Evolutionary conservation across 2,329 filamentous ascomycete genomes (phyloP).

Genomic region (Colletotrichum horii): DNA sequence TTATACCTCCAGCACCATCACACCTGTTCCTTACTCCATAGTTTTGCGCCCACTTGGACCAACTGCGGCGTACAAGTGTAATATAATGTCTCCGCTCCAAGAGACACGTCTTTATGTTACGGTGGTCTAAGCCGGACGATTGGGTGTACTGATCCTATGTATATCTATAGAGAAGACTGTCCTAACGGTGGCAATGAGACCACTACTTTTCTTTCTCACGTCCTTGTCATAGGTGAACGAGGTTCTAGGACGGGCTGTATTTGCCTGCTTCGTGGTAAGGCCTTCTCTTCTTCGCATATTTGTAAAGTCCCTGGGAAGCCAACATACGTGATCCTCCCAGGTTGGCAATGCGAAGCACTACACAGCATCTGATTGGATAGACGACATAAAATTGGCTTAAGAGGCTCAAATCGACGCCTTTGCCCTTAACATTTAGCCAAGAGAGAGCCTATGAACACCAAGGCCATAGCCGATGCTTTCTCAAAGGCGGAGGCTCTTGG

Average conservation of each 20-base stretch:
- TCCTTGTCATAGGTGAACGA: background rate
- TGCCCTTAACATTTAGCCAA: background rate
- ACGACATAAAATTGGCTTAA: background rate
- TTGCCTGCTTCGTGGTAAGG: background rate
- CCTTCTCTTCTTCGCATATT: background rate
- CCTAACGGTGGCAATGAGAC: background rate
- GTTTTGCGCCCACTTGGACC: too few species aligned
- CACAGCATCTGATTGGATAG: background rate
- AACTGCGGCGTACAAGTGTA: too few species aligned
- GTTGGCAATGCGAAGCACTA: conserved; percentile 1
- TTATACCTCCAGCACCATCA: too few species aligned
- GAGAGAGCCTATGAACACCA: conserved; percentile 13
- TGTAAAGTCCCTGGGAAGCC: too few species aligned
- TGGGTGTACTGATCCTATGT: too few species aligned
- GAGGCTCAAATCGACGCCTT: conserved; percentile 13
- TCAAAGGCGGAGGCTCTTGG: background rate
- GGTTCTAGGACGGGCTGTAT: background rate
- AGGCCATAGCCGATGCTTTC: conserved; percentile 8
- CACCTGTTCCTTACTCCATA: too few species aligned
- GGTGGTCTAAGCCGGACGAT: too few species aligned
- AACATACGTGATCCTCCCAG: background rate
- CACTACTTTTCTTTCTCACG: background rate
- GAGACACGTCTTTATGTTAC: too few species aligned
- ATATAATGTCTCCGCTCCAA: too few species aligned
- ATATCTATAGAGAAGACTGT: too few species aligned